Base-by-base conservation (phyloP, 2,329 filamentous ascomycete genomes). In the Dactylellina drechsleri region DNA sequence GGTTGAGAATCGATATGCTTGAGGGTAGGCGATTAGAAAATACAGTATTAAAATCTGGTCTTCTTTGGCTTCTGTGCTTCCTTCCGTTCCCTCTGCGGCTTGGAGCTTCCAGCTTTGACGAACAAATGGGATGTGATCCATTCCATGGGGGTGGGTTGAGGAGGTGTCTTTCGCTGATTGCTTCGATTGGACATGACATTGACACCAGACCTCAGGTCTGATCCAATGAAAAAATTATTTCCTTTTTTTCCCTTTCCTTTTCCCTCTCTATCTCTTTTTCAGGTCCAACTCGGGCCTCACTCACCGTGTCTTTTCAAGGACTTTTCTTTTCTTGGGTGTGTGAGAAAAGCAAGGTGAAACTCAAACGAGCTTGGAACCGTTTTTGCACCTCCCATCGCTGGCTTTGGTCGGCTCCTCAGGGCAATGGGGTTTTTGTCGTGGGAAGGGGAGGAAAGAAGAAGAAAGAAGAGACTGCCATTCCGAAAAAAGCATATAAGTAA, bases 321-420 rank as follows among this genome's bases (percentile, higher is more conserved):
- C 31, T 36, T 36, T 36, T 36, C 6, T 13, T 26, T 26, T 53
- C 20, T 53, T 13, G 23, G 18, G 49, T 13, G 13, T 15, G 20
- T 23, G 16, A 47, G 16, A 52, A 50, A 52, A 52, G 31, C 3
- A 28, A n/a, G 20, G 20, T 3, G n/a, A 60, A 61, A 23, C 28
- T 45, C 53, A 66, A 57, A 66, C 61, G 26, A 60, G 20, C 61
- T 56, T 66, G 64, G 64, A 67, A 59, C 64, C 41, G 62, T 66
- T 66, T 50, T 40, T 60, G 50, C 54, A 36, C 23, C 23, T 23
- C 10, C 31, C 31, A 10, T 36, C 31, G 31, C 31, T 36, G 31
- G 31, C 31, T 36, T 36, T 10, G 31, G 5, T 10, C 10, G 31
- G 31, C 31, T 36, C 31, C 31, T 47, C 15, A 47, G 45, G 40